Evolutionary conservation across 192 early-diverging fungal species (phyloP).

Genomic region (Rhizoclosmatium globosum): DNA sequence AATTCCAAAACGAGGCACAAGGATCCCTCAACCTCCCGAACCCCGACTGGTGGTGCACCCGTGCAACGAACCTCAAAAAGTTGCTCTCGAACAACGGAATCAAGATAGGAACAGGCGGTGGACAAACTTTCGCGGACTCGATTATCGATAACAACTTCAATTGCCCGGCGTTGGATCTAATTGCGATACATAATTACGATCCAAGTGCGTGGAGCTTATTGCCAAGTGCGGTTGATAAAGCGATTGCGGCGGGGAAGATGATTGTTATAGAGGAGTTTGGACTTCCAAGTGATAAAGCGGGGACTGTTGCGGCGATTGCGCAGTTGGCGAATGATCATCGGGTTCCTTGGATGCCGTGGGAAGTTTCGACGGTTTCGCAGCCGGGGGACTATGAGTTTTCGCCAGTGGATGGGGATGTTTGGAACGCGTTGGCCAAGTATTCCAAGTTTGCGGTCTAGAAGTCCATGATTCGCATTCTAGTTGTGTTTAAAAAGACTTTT

Average conservation of each 20-base stretch:
- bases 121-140: slow-evolving; percentile 3
- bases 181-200: slow-evolving; percentile 31
- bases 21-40: background rate
- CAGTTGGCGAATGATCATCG: background rate
- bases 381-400: background rate
- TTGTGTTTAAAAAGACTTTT: too few relatives aligned
- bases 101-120: slow-evolving; percentile 10
- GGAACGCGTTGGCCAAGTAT: background rate
- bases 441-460: background rate
- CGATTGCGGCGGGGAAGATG: background rate
- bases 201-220: too few relatives aligned
- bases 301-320: background rate
- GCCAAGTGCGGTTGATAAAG: too few relatives aligned
- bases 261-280: background rate
- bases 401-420: background rate
- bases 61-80: slow-evolving; percentile 24
- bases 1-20: slow-evolving; percentile 38
- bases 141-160: slow-evolving; percentile 15
- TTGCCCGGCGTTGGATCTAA: slow-evolving; percentile 29
- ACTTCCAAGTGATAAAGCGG: background rate
- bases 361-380: background rate
- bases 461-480: too few relatives aligned
- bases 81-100: background rate
- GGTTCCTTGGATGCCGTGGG: background rate
- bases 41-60: slow-evolving; percentile 32